Conservation (phyloP, 2,329 filamentous ascomycete species). For the Aspergillus sp. region DNA sequence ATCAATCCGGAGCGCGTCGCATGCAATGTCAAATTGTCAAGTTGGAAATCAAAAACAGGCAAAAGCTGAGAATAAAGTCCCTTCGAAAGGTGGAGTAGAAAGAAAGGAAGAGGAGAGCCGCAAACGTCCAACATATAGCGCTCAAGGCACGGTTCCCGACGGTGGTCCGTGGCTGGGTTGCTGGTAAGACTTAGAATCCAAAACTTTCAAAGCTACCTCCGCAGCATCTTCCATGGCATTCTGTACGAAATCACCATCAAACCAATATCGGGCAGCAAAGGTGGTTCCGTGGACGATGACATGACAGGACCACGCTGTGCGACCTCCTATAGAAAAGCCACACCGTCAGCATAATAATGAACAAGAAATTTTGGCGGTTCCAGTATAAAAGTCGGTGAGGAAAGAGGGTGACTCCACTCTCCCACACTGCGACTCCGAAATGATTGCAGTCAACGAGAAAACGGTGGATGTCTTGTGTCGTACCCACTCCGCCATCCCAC, state of each 20-base stretch:
- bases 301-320: slow-evolving; percentile 84
- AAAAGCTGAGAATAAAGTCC: not conserved
- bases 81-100: not conserved
- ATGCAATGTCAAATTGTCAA: slow-evolving; percentile 12
- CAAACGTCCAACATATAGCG: slow-evolving; percentile 7
- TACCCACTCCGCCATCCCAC: not conserved
- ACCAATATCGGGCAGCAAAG: slow-evolving; percentile 80
- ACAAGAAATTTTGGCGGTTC: slow-evolving; percentile 17
- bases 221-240: slow-evolving; percentile 92
- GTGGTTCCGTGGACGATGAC: slow-evolving; percentile 68
- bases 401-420: slow-evolving; percentile 27
- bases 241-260: slow-evolving; percentile 82
- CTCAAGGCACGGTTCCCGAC: slow-evolving; percentile 3
- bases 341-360: slow-evolving; percentile 24
- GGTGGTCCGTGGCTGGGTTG: slow-evolving; percentile 5
- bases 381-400: slow-evolving; percentile 37
- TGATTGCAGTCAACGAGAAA: slow-evolving; percentile 13
- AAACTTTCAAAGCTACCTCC: slow-evolving; percentile 61
- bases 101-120: not conserved
- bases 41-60: not conserved
- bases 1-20: slow-evolving; percentile 23
- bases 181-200: slow-evolving; percentile 23
- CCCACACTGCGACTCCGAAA: slow-evolving; percentile 22
- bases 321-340: slow-evolving; percentile 62
- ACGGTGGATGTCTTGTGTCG: not conserved